These are phyloP conservation scores for Morella rubra DNA, from an alignment of 306 rosid species.

Conservation along the genomic window DNA sequence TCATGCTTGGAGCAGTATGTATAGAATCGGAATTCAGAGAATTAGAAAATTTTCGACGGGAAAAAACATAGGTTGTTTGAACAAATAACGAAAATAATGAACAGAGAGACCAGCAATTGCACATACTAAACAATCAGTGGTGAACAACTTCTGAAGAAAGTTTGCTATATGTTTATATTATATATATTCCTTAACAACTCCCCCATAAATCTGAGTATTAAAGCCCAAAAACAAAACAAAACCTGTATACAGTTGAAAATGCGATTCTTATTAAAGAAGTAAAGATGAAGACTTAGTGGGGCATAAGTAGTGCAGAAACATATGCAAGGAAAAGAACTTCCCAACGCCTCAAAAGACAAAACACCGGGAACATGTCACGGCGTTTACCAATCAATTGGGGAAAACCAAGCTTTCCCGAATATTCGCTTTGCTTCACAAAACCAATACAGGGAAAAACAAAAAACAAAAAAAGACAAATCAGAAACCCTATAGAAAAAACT, in stretches of 20 bases:
- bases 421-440: not conserved
- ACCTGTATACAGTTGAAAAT: no score
- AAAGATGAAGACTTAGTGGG: not conserved
- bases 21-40: not conserved
- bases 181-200: no score
- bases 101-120: not conserved
- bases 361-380: not conserved
- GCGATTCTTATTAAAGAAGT: not conserved
- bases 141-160: not conserved
- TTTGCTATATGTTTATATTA: no score
- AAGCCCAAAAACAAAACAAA: not conserved
- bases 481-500: not conserved
- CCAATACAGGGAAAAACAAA: not conserved
- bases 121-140: not conserved
- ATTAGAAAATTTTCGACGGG: no score
- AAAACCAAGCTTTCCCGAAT: not conserved
- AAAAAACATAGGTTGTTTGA: not conserved
- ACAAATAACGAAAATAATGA: not conserved
- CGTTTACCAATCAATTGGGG: not conserved
- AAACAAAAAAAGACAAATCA: not conserved
- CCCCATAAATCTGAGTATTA: not conserved
- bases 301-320: not conserved
- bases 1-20: not conserved
- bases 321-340: not conserved
- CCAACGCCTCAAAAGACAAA: slow-evolving; percentile 3